Evolutionary conservation across 2,329 filamentous ascomycete species (phyloP).

Genomic region (Scedosporium aurantiacum): DNA sequence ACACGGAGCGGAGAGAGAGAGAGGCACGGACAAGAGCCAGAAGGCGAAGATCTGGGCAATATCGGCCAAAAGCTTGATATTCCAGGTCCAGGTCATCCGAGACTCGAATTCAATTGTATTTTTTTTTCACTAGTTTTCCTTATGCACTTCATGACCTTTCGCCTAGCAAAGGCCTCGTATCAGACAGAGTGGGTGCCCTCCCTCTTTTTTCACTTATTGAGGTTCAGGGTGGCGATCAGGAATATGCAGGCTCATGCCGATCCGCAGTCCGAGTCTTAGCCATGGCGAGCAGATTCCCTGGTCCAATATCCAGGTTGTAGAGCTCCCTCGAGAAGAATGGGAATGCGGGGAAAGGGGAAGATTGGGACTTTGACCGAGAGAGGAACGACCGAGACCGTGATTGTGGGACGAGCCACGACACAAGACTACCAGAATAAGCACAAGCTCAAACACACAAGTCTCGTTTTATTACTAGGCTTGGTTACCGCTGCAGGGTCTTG

Average conservation of each 20-base stretch:
- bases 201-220: neutral
- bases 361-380: neutral
- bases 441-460: neutral
- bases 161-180: neutral
- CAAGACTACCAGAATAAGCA: neutral
- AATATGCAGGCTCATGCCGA: neutral
- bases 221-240: neutral
- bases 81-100: conserved; percentile 1
- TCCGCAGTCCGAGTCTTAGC: neutral
- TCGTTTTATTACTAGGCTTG: neutral
- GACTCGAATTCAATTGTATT: neutral
- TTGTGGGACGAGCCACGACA: neutral
- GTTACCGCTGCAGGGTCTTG: neutral
- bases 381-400: neutral
- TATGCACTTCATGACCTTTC: no score
- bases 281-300: neutral
- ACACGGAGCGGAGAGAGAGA: neutral
- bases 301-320: neutral
- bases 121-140: neutral
- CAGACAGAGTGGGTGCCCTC: neutral
- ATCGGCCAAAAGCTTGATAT: neutral
- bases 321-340: neutral
- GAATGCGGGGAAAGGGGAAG: neutral
- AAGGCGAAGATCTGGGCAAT: neutral
- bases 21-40: neutral